Evolutionary conservation across 2,329 filamentous ascomycete genomes (phyloP), one percentile per base, ranked within the genome.

Genomic region (Venturia oleaginea): DNA sequence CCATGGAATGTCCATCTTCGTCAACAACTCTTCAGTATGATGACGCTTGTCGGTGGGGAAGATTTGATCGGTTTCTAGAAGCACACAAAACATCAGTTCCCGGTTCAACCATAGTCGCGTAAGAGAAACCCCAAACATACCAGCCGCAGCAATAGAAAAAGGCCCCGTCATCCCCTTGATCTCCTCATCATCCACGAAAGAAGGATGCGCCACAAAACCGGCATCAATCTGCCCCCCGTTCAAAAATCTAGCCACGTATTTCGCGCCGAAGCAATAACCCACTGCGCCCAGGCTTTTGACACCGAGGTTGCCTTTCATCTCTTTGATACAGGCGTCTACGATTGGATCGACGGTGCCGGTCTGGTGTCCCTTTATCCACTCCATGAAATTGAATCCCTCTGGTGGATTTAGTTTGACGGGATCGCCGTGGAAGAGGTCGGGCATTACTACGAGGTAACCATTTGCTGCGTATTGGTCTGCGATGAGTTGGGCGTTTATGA

Each of bases 191-290:
- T 81, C 77, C 4, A 94, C 84, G 69, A 92, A 92, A 32, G 85
- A 89, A 0, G 91, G 91, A 75, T 94, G 91, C 1, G 90, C 91
- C 22, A 84, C 76, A 76, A 82, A 94, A 46, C 88, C 90, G 63
- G 83, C 89, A 63, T 90, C 81, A 68, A 93, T 77, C 67, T 85
- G 85, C 65, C 80, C 72, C 54, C 78, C 66, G 55, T 76, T 79
- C 32, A 85, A 81, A 79, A 87, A 88, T 51, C 91, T 85, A 63
- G 82, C 81, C 62, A 83, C 80, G 68, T 83, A 84, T 68, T 83
- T 83, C 4, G 76, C 81, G 40, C 80, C 79, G 68, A 80, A 81
- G 71, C 79, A 81, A 69, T 80, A 80, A 6, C 79, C 78, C 3
- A 79, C 77, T 22, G 73, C 75, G n/a, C 78, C 80, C 43, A 81